Conservation (phyloP, 192 early-diverging fungal species). For the Coemansia asiatica region DNA sequence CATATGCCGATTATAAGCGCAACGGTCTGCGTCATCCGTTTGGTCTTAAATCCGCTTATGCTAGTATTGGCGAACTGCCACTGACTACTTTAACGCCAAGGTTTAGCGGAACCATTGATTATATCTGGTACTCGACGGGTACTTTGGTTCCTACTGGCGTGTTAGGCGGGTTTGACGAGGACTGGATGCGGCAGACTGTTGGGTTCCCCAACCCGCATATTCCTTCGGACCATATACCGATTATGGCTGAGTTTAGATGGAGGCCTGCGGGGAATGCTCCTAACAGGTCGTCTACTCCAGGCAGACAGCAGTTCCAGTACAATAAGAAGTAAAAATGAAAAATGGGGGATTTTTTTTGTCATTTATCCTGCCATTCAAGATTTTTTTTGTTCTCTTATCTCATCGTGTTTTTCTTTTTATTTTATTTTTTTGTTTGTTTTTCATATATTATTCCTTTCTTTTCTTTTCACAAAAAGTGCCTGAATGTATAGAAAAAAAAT, state of each 20-base stretch:
- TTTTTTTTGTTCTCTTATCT: too few relatives aligned
- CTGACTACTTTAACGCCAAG: conserved; percentile 90
- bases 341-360: conserved; percentile 3
- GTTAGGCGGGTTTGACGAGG: conserved; percentile 77
- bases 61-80: conserved; percentile 70
- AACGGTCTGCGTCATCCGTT: conserved; percentile 82
- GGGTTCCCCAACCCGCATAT: conserved; percentile 94
- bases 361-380: too few relatives aligned
- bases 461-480: too few relatives aligned
- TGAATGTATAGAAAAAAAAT: too few relatives aligned
- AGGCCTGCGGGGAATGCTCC: conserved; percentile 28
- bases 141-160: conserved; percentile 76
- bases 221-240: conserved; percentile 77
- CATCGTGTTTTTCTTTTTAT: too few relatives aligned
- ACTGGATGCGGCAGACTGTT: conserved; percentile 74
- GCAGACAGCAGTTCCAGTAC: conserved; percentile 45
- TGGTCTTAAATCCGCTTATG: conserved; percentile 80
- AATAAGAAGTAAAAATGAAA: conserved; percentile 17
- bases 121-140: conserved; percentile 85
- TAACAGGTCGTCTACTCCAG: conserved; percentile 9
- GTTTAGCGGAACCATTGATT: conserved; percentile 89
- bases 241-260: conserved; percentile 75
- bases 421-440: conserved; percentile 25
- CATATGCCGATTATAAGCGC: conserved; percentile 82
- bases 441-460: conserved; percentile 14